These are phyloP conservation scores for Peterozyma toletana DNA, from an alignment of 805 yeast species.

Conservation along the genomic window DNA sequence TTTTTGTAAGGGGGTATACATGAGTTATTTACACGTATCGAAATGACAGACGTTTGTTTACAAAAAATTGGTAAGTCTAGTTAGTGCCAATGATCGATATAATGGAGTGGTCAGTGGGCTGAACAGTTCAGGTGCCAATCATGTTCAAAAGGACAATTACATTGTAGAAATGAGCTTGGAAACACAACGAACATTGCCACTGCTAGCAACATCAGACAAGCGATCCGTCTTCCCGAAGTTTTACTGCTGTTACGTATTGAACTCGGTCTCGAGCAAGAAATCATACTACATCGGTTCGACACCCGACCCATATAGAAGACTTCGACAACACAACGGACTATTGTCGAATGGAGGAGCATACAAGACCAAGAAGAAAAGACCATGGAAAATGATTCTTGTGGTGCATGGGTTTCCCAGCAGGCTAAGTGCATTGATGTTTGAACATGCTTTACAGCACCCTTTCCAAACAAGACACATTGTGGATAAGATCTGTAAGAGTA, in stretches of 20 bases:
- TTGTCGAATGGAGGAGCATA: conserved; percentile 60
- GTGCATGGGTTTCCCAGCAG: conserved; percentile 71
- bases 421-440: conserved; percentile 69
- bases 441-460: conserved; percentile 80
- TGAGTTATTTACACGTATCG: too few relatives aligned
- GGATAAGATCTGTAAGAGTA: conserved; percentile 28
- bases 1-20: too few relatives aligned
- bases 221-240: conserved; percentile 18
- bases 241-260: conserved; percentile 67
- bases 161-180: too few relatives aligned
- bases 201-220: too few relatives aligned
- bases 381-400: conserved; percentile 63
- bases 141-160: too few relatives aligned
- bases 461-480: conserved; percentile 56
- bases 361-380: conserved; percentile 53
- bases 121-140: too few relatives aligned
- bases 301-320: conserved; percentile 60
- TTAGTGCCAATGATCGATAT: too few relatives aligned
- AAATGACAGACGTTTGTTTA: too few relatives aligned
- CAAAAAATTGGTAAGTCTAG: too few relatives aligned
- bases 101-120: too few relatives aligned
- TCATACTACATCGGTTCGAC: conserved; percentile 79
- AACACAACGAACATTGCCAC: too few relatives aligned
- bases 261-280: conserved; percentile 47
- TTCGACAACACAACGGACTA: conserved; percentile 77